Evolutionary conservation across 2,329 filamentous ascomycete species (phyloP).

Genomic region (Epichloe gansuensis): DNA sequence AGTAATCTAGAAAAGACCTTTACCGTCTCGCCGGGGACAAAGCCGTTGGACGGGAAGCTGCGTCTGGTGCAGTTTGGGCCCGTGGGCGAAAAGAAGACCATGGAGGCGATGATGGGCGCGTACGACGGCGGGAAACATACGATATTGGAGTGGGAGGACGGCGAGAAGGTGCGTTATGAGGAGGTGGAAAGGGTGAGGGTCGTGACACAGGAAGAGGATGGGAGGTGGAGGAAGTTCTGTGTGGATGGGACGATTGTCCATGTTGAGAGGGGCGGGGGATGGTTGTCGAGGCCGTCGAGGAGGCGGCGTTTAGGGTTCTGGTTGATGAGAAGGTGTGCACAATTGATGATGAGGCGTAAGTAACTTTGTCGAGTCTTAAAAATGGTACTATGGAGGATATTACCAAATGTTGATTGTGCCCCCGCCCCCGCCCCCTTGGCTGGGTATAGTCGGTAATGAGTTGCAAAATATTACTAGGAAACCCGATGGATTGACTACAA

Average conservation of each 20-base stretch:
- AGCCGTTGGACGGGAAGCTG: conserved; percentile 58
- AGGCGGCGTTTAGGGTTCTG: conserved; percentile 31
- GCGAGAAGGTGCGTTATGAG: conserved; percentile 59
- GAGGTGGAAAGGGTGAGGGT: conserved; percentile 56
- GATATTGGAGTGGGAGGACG: conserved; percentile 34
- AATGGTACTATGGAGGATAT: not conserved
- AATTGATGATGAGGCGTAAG: no score
- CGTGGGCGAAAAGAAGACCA: conserved; percentile 50
- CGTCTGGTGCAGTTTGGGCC: conserved; percentile 65
- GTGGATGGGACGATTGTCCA: conserved; percentile 83
- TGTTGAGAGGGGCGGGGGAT: conserved; percentile 59
- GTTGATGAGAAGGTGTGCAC: conserved; percentile 21
- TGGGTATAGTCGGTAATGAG: no score
- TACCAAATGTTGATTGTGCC: no score
- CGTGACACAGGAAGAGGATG: conserved; percentile 46
- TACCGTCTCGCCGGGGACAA: conserved; percentile 62
- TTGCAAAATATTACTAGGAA: no score
- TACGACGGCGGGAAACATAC: conserved; percentile 48
- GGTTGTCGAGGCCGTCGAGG: conserved; percentile 42
- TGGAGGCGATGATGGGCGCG: conserved; percentile 63
- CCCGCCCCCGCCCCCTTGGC: no score
- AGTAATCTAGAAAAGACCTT: conserved; percentile 75
- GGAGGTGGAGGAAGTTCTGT: conserved; percentile 72
- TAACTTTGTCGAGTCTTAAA: no score
- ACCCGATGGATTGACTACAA: no score